Evolutionary conservation across 768 basidiomycete genomes (phyloP).

Genomic region (Peribolospora baueri): DNA sequence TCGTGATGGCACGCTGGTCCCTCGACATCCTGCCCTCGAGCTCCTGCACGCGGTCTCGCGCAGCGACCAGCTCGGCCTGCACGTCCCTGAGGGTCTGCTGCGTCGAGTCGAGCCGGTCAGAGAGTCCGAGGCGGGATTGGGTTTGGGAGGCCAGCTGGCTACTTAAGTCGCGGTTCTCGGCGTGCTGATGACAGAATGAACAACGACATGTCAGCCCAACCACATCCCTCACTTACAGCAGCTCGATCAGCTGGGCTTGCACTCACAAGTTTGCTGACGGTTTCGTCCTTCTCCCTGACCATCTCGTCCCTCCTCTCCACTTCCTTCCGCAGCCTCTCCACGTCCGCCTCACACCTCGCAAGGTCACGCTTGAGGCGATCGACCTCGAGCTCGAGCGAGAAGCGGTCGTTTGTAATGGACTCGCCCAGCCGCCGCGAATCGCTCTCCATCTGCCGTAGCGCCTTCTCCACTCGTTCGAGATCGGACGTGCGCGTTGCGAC

Average conservation of each 20-base stretch:
- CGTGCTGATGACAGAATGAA: conserved; percentile 23
- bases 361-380: conserved; percentile 68
- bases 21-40: conserved; percentile 29
- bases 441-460: conserved; percentile 43
- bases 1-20: conserved; percentile 49
- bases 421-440: conserved; percentile 64
- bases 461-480: conserved; percentile 42
- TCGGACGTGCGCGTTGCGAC: conserved; percentile 53
- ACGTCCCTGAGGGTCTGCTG: conserved; percentile 31
- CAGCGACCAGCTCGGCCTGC: conserved; percentile 39
- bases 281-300: conserved; percentile 42
- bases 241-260: background rate
- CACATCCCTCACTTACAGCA: background rate
- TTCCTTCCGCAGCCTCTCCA: conserved; percentile 44
- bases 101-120: conserved; percentile 63
- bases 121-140: conserved; percentile 58
- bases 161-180: conserved; percentile 56
- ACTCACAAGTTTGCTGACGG: conserved; percentile 39
- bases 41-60: conserved; percentile 41
- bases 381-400: conserved; percentile 69
- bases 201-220: background rate
- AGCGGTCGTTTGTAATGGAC: conserved; percentile 53
- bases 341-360: conserved; percentile 51
- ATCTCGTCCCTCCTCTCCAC: conserved; percentile 40
- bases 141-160: conserved; percentile 58